Conservation (phyloP, 1,284 basidiomycete species). For the Quambalaria eucalypti region DNA sequence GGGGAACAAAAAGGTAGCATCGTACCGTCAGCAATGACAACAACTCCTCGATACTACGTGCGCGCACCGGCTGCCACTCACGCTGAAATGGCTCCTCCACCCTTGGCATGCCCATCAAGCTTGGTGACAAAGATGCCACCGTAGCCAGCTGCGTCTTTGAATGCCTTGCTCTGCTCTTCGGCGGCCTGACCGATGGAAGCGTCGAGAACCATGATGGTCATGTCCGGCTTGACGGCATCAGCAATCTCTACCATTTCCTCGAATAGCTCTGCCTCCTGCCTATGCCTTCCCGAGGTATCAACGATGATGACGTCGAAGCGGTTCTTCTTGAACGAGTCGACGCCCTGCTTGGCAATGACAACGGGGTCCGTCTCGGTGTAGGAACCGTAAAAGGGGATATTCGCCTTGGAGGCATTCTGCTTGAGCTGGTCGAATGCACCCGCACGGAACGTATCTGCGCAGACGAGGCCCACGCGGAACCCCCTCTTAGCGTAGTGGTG, state of each 20-base stretch:
- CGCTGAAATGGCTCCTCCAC: conserved; percentile 98
- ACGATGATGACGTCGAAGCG: conserved; percentile 98
- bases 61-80: conserved; percentile 43
- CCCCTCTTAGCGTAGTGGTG: conserved; percentile 96
- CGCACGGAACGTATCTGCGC: conserved; percentile 98
- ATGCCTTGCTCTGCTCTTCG: conserved; percentile 86
- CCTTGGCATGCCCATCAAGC: conserved; percentile 98
- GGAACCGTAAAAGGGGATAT: conserved; percentile 96
- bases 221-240: conserved; percentile 72
- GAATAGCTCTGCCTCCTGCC: conserved; percentile 93
- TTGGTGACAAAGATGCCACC: conserved; percentile 99
- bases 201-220: conserved; percentile 51
- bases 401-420: conserved; percentile 90
- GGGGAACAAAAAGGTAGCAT: background rate
- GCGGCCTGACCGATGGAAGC: conserved; percentile 76
- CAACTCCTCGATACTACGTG: conserved; percentile 1
- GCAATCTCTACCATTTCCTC: conserved; percentile 97
- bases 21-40: background rate
- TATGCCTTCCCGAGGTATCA: conserved; percentile 93
- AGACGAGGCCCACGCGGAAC: conserved; percentile 95
- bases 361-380: conserved; percentile 99
- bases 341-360: conserved; percentile 83
- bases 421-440: conserved; percentile 95
- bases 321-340: conserved; percentile 93
- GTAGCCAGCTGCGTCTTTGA: conserved; percentile 95